Percentiles rank a stretch among this genome's conserved stretches.
phyloP scores from a whole-genome alignment of 441 rosid genomes.

The Arabidopsis hybrid region DNA sequence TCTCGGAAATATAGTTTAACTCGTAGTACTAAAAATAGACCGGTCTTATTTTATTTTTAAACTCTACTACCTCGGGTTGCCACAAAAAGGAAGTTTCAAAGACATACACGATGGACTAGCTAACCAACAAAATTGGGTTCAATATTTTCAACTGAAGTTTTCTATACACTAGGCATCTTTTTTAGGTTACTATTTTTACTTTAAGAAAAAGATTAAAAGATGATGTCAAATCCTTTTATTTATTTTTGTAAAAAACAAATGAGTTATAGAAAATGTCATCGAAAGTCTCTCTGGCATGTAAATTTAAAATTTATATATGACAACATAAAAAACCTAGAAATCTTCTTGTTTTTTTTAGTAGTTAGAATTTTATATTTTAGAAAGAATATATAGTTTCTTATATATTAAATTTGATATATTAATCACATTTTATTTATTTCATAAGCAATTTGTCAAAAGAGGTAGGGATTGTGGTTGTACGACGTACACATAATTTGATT shows the following conservation, averaged over 20 bases:
- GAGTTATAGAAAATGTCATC: too few species aligned
- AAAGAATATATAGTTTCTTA: neutral
- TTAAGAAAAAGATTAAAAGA: neutral
- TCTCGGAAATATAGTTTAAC: too few species aligned
- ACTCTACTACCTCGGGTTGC: too few species aligned
- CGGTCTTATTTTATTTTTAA: too few species aligned
- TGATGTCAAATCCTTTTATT: neutral
- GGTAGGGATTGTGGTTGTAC: conserved; percentile 10
- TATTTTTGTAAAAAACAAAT: too few species aligned
- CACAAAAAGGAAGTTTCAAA: too few species aligned
- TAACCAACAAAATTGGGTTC: conserved; percentile 41
- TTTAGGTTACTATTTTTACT: neutral
- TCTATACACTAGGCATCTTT: conserved; percentile 17
- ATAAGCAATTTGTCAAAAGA: conserved; percentile 1
- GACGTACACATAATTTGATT: conserved; percentile 19
- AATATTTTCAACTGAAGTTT: conserved; percentile 28
- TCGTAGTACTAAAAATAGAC: too few species aligned
- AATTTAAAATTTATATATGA: too few species aligned
- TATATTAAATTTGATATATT: neutral
- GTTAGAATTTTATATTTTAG: neutral
- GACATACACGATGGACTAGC: conserved; percentile 8
- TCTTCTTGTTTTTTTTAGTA: neutral
- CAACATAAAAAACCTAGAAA: neutral
- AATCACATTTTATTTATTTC: too few species aligned
- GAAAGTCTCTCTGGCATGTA: too few species aligned